Base-by-base conservation (phyloP, 257 asterid genomes). In the Penstemon barbatus region DNA sequence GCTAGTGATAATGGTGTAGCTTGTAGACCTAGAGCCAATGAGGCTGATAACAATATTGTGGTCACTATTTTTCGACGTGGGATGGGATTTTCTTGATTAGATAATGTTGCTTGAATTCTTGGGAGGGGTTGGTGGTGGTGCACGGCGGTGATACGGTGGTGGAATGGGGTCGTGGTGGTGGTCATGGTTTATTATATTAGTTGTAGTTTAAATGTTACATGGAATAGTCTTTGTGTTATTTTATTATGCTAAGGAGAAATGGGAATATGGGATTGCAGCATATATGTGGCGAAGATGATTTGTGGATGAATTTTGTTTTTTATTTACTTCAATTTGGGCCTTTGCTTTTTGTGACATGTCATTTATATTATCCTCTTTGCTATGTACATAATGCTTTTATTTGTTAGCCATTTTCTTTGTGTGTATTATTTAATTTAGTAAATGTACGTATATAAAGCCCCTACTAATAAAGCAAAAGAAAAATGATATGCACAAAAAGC, bases 141-240 rank as follows among this genome's bases (percentile, higher is more conserved):
- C 51, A 69, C 58, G 66, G 76, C 66, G 51, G 69, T 54, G 84
- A 70, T 60, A 43, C 65, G 79, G 63, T 77, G 44, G 63, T 68
- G 83, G 76, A 85, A 70, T 44, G 80, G 67, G 71, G 89, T 60
- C 61, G 81, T 71, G 61, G 90, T 63, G 82, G 76, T 62, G 77
- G 65, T 73, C 89, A 80, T 85, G 78, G 84, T 64, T 5, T 65
- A 25, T 37, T 10, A 18, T 61, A 46, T 18, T 41, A n/a, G 33
- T 42, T 63, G 63, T 63, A 61, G 40, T 59, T 13, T 42, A 13
- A 45, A 41, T 7, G n/a, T 63, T 5, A 36, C 8, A 8, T 58
- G 5, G 11, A n/a, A n/a, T 42, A 42, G 58, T 64, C 7, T 4
- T 13, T 36, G 7, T 69, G 19, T 41, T 50, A 33, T 42, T 15